These are phyloP conservation scores for Hanseniaspora uvarum DNA, from an alignment of 1,139 yeast species.

Conservation along the genomic window DNA sequence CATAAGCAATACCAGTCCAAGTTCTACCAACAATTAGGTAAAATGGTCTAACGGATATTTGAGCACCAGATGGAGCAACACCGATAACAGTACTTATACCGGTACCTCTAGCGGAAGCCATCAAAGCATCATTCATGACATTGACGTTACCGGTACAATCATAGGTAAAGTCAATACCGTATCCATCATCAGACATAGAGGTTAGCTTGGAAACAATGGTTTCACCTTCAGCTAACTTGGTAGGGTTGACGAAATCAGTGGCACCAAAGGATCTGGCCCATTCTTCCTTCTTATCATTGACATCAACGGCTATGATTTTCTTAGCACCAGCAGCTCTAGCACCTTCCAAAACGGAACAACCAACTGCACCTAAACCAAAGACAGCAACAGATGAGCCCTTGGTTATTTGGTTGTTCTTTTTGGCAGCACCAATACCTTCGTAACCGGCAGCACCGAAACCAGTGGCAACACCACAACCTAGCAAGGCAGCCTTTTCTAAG, in stretches of 20 bases:
- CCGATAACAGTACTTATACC: slow-evolving; percentile 91
- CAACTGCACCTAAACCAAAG: slow-evolving; percentile 96
- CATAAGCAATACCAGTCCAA: slow-evolving; percentile 97
- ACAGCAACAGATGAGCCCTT: slow-evolving; percentile 91
- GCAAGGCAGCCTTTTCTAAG: slow-evolving; percentile 75
- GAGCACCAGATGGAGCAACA: slow-evolving; percentile 97
- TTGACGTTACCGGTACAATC: slow-evolving; percentile 95
- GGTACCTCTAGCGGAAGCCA: slow-evolving; percentile 98
- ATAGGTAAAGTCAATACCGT: slow-evolving; percentile 83
- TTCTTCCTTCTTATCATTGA: slow-evolving; percentile 69
- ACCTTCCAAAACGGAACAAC: slow-evolving; percentile 91
- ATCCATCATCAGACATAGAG: slow-evolving; percentile 75
- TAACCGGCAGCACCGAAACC: slow-evolving; percentile 59
- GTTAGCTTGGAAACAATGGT: slow-evolving; percentile 74
- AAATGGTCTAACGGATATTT: slow-evolving; percentile 94
- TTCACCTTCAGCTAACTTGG: slow-evolving; percentile 54
- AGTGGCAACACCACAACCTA: slow-evolving; percentile 97
- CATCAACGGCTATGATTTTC: slow-evolving; percentile 76
- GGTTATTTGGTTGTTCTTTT: slow-evolving; percentile 84
- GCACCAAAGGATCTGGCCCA: slow-evolving; percentile 92
- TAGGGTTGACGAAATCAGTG: slow-evolving; percentile 86
- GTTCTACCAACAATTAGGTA: slow-evolving; percentile 97
- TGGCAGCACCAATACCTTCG: slow-evolving; percentile 48
- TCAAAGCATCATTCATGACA: slow-evolving; percentile 92
- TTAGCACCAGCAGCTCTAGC: slow-evolving; percentile 73